Evolutionary conservation across 257 asterid species (phyloP).

Genomic region (Jasminum sambac): DNA sequence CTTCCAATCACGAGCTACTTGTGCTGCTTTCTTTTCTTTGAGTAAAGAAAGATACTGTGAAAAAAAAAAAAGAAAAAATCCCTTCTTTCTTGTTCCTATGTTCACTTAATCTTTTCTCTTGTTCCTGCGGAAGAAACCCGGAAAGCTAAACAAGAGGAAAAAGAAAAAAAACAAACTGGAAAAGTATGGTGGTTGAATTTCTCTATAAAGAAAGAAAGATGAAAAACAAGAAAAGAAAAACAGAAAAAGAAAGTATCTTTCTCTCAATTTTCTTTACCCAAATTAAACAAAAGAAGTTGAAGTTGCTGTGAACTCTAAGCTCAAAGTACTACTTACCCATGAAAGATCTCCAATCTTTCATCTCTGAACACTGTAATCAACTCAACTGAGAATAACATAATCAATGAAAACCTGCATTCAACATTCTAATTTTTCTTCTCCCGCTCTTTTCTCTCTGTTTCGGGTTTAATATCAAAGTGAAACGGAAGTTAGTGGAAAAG

Average conservation of each 20-base stretch:
- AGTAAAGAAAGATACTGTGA: slow-evolving; percentile 26
- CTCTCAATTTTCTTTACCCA: slow-evolving; percentile 9
- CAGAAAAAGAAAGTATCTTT: slow-evolving; percentile 20
- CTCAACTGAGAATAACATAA: slow-evolving; percentile 15
- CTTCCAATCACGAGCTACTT: slow-evolving; percentile 23
- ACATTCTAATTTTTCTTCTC: neutral
- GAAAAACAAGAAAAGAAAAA: neutral
- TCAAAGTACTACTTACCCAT: slow-evolving; percentile 33
- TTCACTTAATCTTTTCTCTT: slow-evolving; percentile 41
- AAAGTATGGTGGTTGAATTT: slow-evolving; percentile 40
- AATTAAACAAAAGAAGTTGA: slow-evolving; percentile 20
- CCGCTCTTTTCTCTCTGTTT: slow-evolving; percentile 13
- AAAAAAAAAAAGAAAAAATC: slow-evolving; percentile 23
- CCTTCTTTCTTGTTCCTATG: slow-evolving; percentile 31
- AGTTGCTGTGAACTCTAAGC: slow-evolving; percentile 21
- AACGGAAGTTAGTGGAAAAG: slow-evolving; percentile 45
- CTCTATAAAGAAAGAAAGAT: slow-evolving; percentile 36
- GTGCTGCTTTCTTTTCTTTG: slow-evolving; percentile 16
- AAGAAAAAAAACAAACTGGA: slow-evolving; percentile 12
- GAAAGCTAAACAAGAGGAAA: slow-evolving; percentile 16
- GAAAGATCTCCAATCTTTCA: slow-evolving; percentile 33
- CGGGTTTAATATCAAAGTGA: slow-evolving; percentile 6
- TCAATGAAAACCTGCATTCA: slow-evolving; percentile 14
- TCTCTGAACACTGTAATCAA: slow-evolving; percentile 1
- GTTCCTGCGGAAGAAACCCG: slow-evolving; percentile 46